Conservation (phyloP, 1,139 yeast species). For the Saccharomycopsis phalli region DNA sequence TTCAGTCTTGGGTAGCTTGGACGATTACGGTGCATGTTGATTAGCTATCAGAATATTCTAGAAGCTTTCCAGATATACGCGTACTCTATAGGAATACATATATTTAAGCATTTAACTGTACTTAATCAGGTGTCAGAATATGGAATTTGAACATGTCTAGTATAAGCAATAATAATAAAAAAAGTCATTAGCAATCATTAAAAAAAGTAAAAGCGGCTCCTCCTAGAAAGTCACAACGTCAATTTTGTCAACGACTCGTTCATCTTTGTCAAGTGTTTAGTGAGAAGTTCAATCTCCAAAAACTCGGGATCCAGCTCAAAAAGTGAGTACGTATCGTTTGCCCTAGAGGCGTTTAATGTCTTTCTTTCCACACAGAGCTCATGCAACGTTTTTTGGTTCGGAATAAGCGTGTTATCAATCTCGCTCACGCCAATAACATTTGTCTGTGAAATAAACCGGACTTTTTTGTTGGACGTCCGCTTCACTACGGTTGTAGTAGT, state of each 20-base stretch:
- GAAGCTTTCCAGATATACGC: too few relatives aligned
- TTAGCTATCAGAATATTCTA: too few relatives aligned
- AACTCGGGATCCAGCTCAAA: constrained; percentile 19
- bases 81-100: too few relatives aligned
- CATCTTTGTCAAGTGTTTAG: constrained; percentile 13
- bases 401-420: constrained; percentile 2
- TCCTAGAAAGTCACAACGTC: neutral
- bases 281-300: constrained; percentile 13
- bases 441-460: constrained; percentile 2
- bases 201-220: too few relatives aligned
- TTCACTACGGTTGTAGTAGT: constrained; percentile 2
- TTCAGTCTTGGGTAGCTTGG: too few relatives aligned
- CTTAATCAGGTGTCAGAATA: too few relatives aligned
- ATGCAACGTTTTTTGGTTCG: constrained; percentile 16
- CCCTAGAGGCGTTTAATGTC: neutral
- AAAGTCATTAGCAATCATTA: too few relatives aligned
- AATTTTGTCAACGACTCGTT: neutral
- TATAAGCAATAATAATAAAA: too few relatives aligned
- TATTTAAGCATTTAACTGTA: too few relatives aligned
- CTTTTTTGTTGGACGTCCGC: constrained; percentile 6
- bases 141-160: too few relatives aligned
- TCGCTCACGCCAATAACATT: constrained; percentile 17
- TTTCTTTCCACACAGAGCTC: constrained; percentile 16
- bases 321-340: constrained; percentile 1
- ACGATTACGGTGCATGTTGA: too few relatives aligned